Base-by-base conservation (phyloP, 495 filamentous ascomycete species). In the Elasticomyces elasticus region DNA sequence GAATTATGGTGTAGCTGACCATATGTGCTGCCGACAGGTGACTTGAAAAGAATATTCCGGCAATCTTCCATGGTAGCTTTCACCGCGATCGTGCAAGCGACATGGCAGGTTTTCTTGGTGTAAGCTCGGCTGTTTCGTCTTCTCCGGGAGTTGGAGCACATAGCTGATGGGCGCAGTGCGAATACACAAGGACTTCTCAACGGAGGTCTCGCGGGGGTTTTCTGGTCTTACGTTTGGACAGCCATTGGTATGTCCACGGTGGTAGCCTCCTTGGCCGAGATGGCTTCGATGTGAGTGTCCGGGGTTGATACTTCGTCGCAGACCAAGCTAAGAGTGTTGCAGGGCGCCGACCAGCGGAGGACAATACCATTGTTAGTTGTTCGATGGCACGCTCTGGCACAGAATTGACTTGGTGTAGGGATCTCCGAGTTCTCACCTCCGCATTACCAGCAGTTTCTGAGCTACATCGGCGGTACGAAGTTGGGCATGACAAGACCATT, bases 301-400 rank as follows among this genome's bases (percentile, higher is more conserved):
- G 30, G 30, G 7, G 15, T 33, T 40, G 7, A 22, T 51, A 27
- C 11, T 40, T 37, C 30, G 44, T 20, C 28, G 30, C 49, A 33
- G 46, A 49, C 10, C 11, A 46, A 31, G 30, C 30, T 33, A 15
- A 33, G 7, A 33, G 7, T 33, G n/a, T 11, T 5, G 13, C 30
- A 41, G 11, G 50, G 50, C 50, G 30, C 50, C 50, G 4, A 52
- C 50, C 15, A 17, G n/a, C 35, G 50, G 33, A 7, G 50, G 50
- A 9, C 38, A 52, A 45, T 52, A 52, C 24, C 50, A 52, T 24
- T 52, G 30, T 7, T 33, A 33, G 30, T 33, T 7, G 15, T 7
- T 15, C 30, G 30, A 7, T 15, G 7, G 30, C 30, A 33, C 15
- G 7, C 7, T 33, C 15, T 15, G 7, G 7, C 30, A 33, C 30